These are phyloP conservation scores for Sextonia rubra DNA, from an alignment of 164 flowering plant genomes.

Conservation along the genomic window DNA sequence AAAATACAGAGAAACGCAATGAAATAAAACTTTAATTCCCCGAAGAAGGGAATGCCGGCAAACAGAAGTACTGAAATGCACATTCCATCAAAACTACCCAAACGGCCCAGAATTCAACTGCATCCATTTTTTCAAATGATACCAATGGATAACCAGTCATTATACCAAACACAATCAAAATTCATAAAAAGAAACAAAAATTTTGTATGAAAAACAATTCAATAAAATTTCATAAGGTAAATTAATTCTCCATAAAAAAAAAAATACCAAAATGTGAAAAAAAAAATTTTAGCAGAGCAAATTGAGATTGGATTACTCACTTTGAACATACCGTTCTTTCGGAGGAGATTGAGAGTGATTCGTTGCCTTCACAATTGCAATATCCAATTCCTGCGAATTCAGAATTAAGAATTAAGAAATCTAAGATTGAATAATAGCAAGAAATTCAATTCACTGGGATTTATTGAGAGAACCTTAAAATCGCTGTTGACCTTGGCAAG, in stretches of 20 bases:
- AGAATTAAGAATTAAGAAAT: background rate
- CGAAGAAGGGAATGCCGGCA: no score
- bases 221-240: no score
- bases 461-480: constrained; percentile 37
- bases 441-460: no score
- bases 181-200: background rate
- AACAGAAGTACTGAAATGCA: background rate
- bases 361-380: constrained; percentile 82
- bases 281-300: background rate
- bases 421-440: background rate
- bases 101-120: background rate
- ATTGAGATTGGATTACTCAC: constrained; percentile 31
- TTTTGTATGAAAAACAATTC: no score
- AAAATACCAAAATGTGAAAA: background rate
- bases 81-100: background rate
- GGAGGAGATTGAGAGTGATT: constrained; percentile 84
- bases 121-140: background rate
- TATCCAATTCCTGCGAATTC: constrained; percentile 61
- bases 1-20: background rate
- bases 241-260: background rate
- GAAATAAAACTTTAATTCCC: background rate
- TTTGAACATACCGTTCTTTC: constrained; percentile 71
- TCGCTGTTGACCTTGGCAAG: constrained; percentile 80
- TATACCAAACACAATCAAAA: background rate
- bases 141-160: background rate